Evolutionary conservation across 331 rosid genomes (phyloP).

Genomic region (Spiraea crenata): DNA sequence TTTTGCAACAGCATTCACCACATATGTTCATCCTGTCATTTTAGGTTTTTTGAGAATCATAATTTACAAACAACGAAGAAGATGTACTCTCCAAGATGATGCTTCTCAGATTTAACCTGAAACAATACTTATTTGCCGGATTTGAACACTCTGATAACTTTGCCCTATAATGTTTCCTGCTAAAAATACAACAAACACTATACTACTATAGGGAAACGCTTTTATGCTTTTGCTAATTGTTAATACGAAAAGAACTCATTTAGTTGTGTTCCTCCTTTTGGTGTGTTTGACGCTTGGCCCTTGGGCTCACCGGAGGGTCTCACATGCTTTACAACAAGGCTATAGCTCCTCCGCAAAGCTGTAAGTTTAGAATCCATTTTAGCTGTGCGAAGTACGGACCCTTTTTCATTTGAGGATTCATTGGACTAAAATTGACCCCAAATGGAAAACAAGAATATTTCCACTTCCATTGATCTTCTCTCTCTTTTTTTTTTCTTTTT

Average conservation of each 20-base stretch:
- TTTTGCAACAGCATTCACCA: background rate
- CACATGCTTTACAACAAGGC: slow-evolving; percentile 24
- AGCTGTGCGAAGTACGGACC: slow-evolving; percentile 9
- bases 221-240: too few relatives aligned
- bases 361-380: background rate
- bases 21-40: background rate
- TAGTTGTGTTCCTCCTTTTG: background rate
- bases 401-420: slow-evolving; percentile 27
- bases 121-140: too few relatives aligned
- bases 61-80: too few relatives aligned
- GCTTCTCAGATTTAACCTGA: too few relatives aligned
- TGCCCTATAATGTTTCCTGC: too few relatives aligned
- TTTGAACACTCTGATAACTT: too few relatives aligned
- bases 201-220: too few relatives aligned
- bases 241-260: too few relatives aligned
- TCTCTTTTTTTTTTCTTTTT: background rate
- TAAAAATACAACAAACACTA: too few relatives aligned
- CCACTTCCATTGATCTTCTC: slow-evolving; percentile 18
- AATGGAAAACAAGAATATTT: slow-evolving; percentile 24
- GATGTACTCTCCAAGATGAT: too few relatives aligned
- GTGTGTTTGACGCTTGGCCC: background rate
- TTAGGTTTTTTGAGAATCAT: background rate
- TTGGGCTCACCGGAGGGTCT: background rate
- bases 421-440: background rate
- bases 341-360: slow-evolving; percentile 1